These are phyloP conservation scores for Arabidopsis suecica DNA, from an alignment of 345 rosid genomes.

Conservation along the genomic window DNA sequence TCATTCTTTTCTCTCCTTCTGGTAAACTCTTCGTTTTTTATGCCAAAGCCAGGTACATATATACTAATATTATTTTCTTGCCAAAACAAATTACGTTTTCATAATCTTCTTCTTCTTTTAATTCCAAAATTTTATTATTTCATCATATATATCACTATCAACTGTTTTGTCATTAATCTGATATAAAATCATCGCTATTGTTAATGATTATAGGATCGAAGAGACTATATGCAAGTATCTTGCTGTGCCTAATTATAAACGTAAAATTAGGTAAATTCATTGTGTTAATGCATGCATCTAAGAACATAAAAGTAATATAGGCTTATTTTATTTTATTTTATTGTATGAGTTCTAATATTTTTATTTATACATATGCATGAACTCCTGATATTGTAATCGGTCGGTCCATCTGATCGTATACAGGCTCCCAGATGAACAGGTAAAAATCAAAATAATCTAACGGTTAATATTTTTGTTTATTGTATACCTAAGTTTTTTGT, in stretches of 20 bases:
- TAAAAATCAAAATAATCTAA: conserved; percentile 8
- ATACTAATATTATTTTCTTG: too few relatives aligned
- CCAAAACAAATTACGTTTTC: background rate
- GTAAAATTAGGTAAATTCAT: background rate
- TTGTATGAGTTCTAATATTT: background rate
- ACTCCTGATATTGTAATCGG: background rate
- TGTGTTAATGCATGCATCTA: background rate
- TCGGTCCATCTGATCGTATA: conserved; percentile 8
- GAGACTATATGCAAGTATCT: conserved; percentile 23
- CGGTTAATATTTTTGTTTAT: background rate
- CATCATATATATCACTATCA: background rate
- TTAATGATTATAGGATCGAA: conserved; percentile 23
- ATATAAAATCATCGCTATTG: background rate
- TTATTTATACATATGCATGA: background rate
- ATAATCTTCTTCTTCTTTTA: background rate
- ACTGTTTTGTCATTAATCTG: background rate
- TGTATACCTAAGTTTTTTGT: background rate
- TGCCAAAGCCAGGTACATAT: conserved; percentile 24
- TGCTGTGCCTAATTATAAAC: conserved; percentile 1
- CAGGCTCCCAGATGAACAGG: conserved; percentile 27
- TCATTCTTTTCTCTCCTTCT: conserved; percentile 34
- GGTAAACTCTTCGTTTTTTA: conserved; percentile 38
- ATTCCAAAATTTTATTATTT: background rate
- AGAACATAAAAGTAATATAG: background rate
- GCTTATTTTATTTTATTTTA: background rate